Percentiles rank a stretch among this genome's conserved stretches.
Evolutionary conservation across 139 green algal genomes (phyloP).

Genomic region (Volvox africanus): DNA sequence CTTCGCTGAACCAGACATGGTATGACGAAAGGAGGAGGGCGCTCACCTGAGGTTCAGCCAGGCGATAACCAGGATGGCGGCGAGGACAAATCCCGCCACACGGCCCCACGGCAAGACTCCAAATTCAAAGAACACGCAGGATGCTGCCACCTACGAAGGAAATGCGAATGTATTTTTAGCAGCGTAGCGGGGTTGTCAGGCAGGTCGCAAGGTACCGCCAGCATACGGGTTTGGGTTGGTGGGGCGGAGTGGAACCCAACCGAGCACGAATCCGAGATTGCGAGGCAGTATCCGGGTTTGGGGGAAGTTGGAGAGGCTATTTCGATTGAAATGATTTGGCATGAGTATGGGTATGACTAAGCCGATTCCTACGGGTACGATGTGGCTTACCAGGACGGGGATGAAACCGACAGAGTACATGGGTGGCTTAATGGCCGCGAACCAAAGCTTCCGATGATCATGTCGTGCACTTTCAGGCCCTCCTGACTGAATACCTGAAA

Average conservation of each 20-base stretch:
- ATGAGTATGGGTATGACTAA: too few relatives aligned
- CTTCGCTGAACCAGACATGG: too few relatives aligned
- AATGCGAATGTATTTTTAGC: too few relatives aligned
- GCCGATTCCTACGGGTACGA: too few relatives aligned
- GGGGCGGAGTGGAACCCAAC: background rate
- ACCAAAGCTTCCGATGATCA: slow-evolving; percentile 74
- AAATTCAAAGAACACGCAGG: slow-evolving; percentile 66
- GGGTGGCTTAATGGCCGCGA: slow-evolving; percentile 88
- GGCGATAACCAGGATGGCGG: slow-evolving; percentile 85
- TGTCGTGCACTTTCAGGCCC: background rate
- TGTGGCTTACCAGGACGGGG: slow-evolving; percentile 82
- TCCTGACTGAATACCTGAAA: background rate
- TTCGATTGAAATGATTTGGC: too few relatives aligned
- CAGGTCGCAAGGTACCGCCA: background rate
- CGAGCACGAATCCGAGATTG: background rate
- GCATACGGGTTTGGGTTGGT: background rate
- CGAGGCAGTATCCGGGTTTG: too few relatives aligned
- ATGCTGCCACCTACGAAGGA: slow-evolving; percentile 73
- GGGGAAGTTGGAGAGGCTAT: too few relatives aligned
- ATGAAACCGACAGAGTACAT: slow-evolving; percentile 95
- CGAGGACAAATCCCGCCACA: slow-evolving; percentile 68
- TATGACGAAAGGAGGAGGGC: too few relatives aligned
- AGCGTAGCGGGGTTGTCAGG: background rate
- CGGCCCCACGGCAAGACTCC: slow-evolving; percentile 58
- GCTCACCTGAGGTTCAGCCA: slow-evolving; percentile 96